Evolutionary conservation across 2,329 filamentous ascomycete genomes (phyloP), one percentile per base, ranked within the genome.

Genomic region (Cercospora sojina): DNA sequence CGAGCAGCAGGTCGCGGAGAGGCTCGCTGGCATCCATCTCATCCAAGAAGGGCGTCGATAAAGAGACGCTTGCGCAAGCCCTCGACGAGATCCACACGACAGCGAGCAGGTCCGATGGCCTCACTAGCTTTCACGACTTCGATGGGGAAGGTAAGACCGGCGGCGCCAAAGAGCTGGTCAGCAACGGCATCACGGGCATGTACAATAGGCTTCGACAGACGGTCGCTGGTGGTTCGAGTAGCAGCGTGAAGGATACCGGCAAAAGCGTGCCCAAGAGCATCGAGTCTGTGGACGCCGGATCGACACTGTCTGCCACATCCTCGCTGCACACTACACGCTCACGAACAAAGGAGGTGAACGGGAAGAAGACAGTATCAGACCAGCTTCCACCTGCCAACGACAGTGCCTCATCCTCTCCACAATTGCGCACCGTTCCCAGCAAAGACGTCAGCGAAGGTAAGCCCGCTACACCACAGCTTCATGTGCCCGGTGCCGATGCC

Each of bases 41-140:
- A 8, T 80, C 78, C 5, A 74, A 72, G 7, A 70, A 69, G 18
- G 71, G 71, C 32, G 80, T 87, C 47, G 90, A 93, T 77, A 90
- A 87, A 75, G 90, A 92, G 69, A 89, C 91, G 65, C 84, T 94
- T 41, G 88, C 91, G 35, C 87, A 92, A 69, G 87, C 90, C 18
- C 87, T 97, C 67, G 91, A 96, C 79, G 89, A 91, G 73, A 97
- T 97, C 71, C 94, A 97, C 79, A 92, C 84, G 59, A 89, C 91
- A 5, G 93, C 93, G n/a, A 96, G 91, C 75, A 91, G 91, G 76
- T 91, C 91, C 35, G 90, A 91, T 69, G 87, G 88, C 35, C 84
- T 98, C 57, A 98, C 94, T 2, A 96, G 93, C 8, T 98, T 98
- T 80, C 96, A 96, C 79, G 93, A 97, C 75, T 93, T 96, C 74